Evolutionary conservation across 2,329 filamentous ascomycete genomes (phyloP).

Genomic region (Chaetoscypha palmicola): DNA sequence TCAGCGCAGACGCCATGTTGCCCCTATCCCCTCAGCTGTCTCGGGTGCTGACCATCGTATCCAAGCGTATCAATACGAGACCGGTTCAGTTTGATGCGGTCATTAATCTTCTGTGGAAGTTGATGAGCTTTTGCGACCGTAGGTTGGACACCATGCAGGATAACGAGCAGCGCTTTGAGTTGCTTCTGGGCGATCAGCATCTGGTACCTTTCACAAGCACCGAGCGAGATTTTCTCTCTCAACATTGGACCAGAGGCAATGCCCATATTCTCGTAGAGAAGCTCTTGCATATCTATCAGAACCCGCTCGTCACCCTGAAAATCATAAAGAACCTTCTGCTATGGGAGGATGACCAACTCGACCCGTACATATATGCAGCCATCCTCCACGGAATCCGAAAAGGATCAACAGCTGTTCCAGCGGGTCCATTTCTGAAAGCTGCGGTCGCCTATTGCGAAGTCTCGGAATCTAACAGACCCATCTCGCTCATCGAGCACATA

Average conservation of each 20-base stretch:
- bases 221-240: constrained; percentile 42
- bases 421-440: constrained; percentile 27
- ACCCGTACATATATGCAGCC: constrained; percentile 41
- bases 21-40: constrained; percentile 41
- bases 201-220: constrained; percentile 36
- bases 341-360: constrained; percentile 42
- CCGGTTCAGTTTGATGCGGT: constrained; percentile 48
- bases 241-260: constrained; percentile 34
- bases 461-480: constrained; percentile 17
- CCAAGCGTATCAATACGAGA: constrained; percentile 43
- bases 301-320: constrained; percentile 40
- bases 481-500: constrained; percentile 21
- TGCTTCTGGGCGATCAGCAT: constrained; percentile 27
- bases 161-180: constrained; percentile 34
- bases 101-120: constrained; percentile 41
- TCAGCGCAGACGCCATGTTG: constrained; percentile 28
- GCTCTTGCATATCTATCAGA: constrained; percentile 56
- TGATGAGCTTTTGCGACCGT: constrained; percentile 26
- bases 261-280: constrained; percentile 57
- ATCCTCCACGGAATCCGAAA: constrained; percentile 27
- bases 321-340: constrained; percentile 53
- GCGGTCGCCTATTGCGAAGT: constrained; percentile 28
- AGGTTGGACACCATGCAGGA: constrained; percentile 33
- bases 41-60: constrained; percentile 45
- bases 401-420: constrained; percentile 8